Conservation (phyloP, 768 basidiomycete genomes). For the Gelatoporia subvermispora region DNA sequence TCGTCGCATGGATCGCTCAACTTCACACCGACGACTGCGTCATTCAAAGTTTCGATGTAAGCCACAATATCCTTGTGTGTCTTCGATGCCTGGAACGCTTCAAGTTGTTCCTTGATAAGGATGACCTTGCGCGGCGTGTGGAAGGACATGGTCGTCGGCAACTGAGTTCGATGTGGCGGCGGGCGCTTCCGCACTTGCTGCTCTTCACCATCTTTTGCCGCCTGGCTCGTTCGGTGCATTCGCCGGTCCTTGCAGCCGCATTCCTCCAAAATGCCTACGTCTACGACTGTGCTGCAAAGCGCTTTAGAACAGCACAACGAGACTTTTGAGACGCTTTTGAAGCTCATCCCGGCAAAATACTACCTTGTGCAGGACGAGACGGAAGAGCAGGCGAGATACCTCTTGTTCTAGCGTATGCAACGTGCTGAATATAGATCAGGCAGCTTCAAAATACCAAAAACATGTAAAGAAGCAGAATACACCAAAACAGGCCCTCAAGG, state of each 20-base stretch:
- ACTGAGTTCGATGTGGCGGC: not conserved
- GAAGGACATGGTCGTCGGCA: constrained; percentile 30
- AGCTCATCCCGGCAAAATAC: constrained; percentile 85
- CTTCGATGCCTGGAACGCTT: constrained; percentile 71
- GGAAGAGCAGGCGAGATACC: constrained; percentile 55
- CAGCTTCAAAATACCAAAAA: constrained; percentile 71
- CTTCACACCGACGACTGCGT: constrained; percentile 69
- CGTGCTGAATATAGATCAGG: constrained; percentile 26
- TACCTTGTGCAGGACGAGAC: constrained; percentile 69
- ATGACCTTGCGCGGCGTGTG: constrained; percentile 65
- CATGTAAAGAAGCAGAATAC: constrained; percentile 72
- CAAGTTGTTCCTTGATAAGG: constrained; percentile 70
- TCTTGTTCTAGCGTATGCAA: not conserved
- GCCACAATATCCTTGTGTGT: constrained; percentile 63
- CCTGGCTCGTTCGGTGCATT: not conserved
- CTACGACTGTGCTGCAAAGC: constrained; percentile 41
- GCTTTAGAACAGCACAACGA: constrained; percentile 84
- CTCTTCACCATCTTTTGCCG: not conserved
- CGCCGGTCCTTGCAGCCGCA: not conserved
- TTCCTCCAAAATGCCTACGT: constrained; percentile 39
- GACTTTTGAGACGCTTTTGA: constrained; percentile 77
- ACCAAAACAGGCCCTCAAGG: constrained; percentile 82
- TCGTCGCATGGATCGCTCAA: constrained; percentile 56
- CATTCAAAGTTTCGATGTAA: constrained; percentile 75
- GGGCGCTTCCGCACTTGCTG: constrained; percentile 8